A percentile compares a stretch with the other conserved stretches of the same genome.
These are phyloP conservation scores for Tylopilus orsonianus DNA, from an alignment of 1,284 basidiomycete species.

Conservation along the genomic window DNA sequence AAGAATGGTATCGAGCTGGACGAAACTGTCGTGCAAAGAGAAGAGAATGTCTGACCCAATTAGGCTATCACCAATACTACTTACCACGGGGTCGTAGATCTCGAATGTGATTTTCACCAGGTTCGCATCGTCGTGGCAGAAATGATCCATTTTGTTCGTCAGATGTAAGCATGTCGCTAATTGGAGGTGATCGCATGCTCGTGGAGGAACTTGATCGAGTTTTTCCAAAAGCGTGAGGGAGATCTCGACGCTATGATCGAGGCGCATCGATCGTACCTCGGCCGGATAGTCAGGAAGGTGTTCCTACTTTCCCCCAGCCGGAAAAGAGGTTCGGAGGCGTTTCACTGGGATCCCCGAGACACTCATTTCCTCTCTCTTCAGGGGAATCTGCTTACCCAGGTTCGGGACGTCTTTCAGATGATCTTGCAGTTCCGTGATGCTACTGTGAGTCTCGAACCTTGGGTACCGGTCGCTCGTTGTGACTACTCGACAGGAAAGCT, in stretches of 20 bases:
- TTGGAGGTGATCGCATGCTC: slow-evolving; percentile 98
- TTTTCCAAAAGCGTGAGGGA: slow-evolving; percentile 84
- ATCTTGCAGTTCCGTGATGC: slow-evolving; percentile 83
- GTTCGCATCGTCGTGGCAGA: slow-evolving; percentile 86
- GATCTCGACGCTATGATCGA: slow-evolving; percentile 93
- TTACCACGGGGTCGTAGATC: slow-evolving; percentile 50
- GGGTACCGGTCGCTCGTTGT: not conserved
- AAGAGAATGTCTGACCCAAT: too few species aligned
- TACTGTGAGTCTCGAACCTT: slow-evolving; percentile 50
- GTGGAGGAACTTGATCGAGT: slow-evolving; percentile 86
- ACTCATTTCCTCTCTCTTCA: slow-evolving; percentile 6
- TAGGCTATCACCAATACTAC: too few species aligned
- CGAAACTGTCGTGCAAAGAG: too few species aligned
- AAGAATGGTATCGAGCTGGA: too few species aligned
- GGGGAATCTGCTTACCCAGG: slow-evolving; percentile 76
- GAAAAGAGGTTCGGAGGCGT: slow-evolving; percentile 61
- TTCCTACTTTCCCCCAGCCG: slow-evolving; percentile 70
- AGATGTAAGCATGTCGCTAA: slow-evolving; percentile 93
- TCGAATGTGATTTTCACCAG: slow-evolving; percentile 86
- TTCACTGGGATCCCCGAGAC: not conserved
- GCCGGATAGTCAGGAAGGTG: slow-evolving; percentile 82
- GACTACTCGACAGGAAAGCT: slow-evolving; percentile 64
- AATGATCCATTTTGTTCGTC: slow-evolving; percentile 97
- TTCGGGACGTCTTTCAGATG: slow-evolving; percentile 73
- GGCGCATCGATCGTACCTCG: slow-evolving; percentile 84